Percentiles rank a stretch among this genome's conserved stretches.
Conservation (phyloP, 768 basidiomycete genomes). For the Glaciozyma martinii region DNA sequence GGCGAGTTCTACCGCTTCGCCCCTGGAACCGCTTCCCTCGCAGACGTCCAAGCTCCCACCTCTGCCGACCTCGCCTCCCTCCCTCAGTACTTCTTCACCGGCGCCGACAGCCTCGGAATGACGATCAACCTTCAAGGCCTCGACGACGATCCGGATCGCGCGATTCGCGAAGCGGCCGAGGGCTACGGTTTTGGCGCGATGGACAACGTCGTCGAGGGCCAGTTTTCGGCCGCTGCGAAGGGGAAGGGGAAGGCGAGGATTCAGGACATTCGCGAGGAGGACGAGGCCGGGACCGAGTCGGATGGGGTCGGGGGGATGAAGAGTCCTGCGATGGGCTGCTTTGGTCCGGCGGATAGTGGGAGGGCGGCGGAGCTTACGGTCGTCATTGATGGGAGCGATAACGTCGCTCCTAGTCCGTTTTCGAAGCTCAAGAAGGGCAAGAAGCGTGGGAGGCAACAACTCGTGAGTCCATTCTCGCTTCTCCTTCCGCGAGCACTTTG, state of each 20-base stretch:
- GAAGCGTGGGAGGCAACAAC: background rate
- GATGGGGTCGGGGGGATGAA: background rate
- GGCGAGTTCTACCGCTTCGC: conserved; percentile 18
- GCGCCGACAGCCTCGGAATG: conserved; percentile 1
- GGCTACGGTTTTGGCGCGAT: conserved; percentile 13
- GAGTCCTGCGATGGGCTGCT: conserved; percentile 19
- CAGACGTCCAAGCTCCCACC: conserved; percentile 25
- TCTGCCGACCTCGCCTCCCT: conserved; percentile 26
- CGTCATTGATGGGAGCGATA: conserved; percentile 19
- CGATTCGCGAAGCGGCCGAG: conserved; percentile 8
- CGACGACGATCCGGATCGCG: conserved; percentile 16
- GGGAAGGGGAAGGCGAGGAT: background rate
- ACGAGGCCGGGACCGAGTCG: background rate
- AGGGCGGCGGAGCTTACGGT: conserved; percentile 1
- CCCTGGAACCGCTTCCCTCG: conserved; percentile 23
- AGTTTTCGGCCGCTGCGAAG: background rate
- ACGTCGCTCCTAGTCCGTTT: conserved; percentile 20
- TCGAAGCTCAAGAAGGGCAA: conserved; percentile 3
- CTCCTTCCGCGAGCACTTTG: background rate
- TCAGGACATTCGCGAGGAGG: conserved; percentile 1
- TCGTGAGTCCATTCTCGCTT: conserved; percentile 4
- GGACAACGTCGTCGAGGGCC: background rate
- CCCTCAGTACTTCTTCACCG: background rate
- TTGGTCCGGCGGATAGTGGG: background rate
- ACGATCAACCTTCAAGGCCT: conserved; percentile 18